A percentile compares a stretch with the other conserved stretches of the same genome.
phyloP scores from a whole-genome alignment of 352 stramenopile genomes.

The Phytophthora tubulina region DNA sequence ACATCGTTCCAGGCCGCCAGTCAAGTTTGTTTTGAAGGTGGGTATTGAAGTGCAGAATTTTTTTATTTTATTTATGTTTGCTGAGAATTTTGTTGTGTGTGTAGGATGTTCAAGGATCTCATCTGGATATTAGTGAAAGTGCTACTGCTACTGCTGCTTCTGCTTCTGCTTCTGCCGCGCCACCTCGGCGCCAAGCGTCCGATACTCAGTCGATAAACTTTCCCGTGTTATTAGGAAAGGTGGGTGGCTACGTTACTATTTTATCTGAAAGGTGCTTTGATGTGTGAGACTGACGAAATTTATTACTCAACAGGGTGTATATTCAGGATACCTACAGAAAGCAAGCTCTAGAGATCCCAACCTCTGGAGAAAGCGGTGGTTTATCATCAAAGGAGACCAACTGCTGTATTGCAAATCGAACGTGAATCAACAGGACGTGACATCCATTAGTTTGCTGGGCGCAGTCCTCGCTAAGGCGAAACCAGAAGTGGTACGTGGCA shows the following conservation, averaged over 20 bases:
- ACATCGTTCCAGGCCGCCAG: slow-evolving; percentile 63
- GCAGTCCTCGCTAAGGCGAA: slow-evolving; percentile 79
- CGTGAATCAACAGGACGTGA: slow-evolving; percentile 85
- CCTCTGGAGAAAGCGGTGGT: slow-evolving; percentile 88
- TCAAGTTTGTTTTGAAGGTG: slow-evolving; percentile 90
- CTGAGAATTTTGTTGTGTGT: slow-evolving; percentile 7
- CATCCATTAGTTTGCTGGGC: slow-evolving; percentile 80
- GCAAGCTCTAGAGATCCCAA: slow-evolving; percentile 81
- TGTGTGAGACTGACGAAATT: background rate
- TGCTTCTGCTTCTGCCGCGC: slow-evolving; percentile 8
- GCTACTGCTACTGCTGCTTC: background rate
- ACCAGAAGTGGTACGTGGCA: slow-evolving; percentile 69
- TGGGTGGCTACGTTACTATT: slow-evolving; percentile 23
- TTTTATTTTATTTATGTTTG: slow-evolving; percentile 7
- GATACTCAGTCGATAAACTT: slow-evolving; percentile 69
- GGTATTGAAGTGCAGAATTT: background rate
- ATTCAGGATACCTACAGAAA: slow-evolving; percentile 86
- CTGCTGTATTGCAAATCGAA: slow-evolving; percentile 89
- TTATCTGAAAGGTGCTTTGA: background rate
- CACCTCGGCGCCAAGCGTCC: slow-evolving; percentile 33
- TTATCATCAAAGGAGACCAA: slow-evolving; percentile 89
- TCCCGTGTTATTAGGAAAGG: slow-evolving; percentile 78
- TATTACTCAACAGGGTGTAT: slow-evolving; percentile 55
- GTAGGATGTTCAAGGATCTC: slow-evolving; percentile 76
- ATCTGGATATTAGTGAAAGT: slow-evolving; percentile 74